These are phyloP conservation scores for Rhododendron henanense DNA, from an alignment of 148 eudicot species.

Conservation along the genomic window DNA sequence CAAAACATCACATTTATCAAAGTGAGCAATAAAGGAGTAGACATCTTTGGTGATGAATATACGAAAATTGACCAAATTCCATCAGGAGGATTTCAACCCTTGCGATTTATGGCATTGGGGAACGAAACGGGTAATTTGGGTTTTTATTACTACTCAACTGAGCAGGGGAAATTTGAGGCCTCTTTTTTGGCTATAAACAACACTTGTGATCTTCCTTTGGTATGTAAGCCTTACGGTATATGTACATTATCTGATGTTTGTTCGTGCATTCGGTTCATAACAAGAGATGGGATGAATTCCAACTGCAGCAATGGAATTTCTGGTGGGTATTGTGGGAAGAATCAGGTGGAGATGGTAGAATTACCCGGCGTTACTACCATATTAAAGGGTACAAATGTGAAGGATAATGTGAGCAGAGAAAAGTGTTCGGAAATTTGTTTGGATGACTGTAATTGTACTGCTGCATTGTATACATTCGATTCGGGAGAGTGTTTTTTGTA, in stretches of 20 bases:
- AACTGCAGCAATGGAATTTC: slow-evolving; percentile 32
- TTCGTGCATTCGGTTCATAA: slow-evolving; percentile 47
- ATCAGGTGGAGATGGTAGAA: slow-evolving; percentile 56
- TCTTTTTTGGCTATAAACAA: slow-evolving; percentile 57
- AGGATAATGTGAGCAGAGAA: slow-evolving; percentile 30
- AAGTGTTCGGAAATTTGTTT: slow-evolving; percentile 45
- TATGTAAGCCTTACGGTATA: slow-evolving; percentile 63
- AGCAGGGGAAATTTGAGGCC: slow-evolving; percentile 47
- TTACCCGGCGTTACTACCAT: slow-evolving; percentile 46
- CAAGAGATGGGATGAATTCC: slow-evolving; percentile 18
- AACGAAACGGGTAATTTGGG: slow-evolving; percentile 74
- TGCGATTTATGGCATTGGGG: slow-evolving; percentile 54
- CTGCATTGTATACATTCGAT: slow-evolving; percentile 41
- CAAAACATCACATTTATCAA: slow-evolving; percentile 68
- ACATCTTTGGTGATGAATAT: slow-evolving; percentile 47
- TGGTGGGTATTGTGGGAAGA: slow-evolving; percentile 29
- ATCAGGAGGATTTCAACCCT: slow-evolving; percentile 27
- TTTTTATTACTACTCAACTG: slow-evolving; percentile 53
- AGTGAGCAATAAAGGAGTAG: slow-evolving; percentile 55
- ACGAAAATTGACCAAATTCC: slow-evolving; percentile 47
- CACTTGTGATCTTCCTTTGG: slow-evolving; percentile 77
- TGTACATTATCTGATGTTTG: slow-evolving; percentile 62
- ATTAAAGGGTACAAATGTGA: slow-evolving; percentile 25
- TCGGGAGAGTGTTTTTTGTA: slow-evolving; percentile 49
- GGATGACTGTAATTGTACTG: slow-evolving; percentile 61